Evolutionary conservation across 116 monocot genomes (phyloP), one percentile per base, ranked within the genome.

Genomic region (Cymodocea nodosa): DNA sequence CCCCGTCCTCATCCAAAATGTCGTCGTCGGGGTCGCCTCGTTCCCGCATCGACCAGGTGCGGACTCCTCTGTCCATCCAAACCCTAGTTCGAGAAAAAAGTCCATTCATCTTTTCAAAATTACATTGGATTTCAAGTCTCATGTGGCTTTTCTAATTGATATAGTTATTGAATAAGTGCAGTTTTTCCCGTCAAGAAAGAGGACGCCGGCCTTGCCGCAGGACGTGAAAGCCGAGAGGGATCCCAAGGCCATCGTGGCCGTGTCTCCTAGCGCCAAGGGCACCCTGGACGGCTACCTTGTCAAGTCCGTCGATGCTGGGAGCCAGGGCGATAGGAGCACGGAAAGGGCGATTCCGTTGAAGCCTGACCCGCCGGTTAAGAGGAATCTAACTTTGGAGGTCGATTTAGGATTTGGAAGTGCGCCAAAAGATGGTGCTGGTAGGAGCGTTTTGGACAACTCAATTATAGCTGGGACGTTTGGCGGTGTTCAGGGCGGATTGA

Each of bases 1-100:
- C 5, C 19, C 5, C 7, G 6, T 36, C 36, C 37, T 7, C 56
- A 6, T 23, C 18, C 5, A 18, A 37, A 62, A 62, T 62, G 10
- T 62, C 62, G 35, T 73, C 66, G 16, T 79, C 85, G 51, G 78
- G 71, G 17, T 77, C 86, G 25, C 75, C 84, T 81, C 80, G 78
- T 19, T 59, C 75, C 34, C 87, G 87, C 64, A 81, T 95, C 75
- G 77, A 85, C 59, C 95, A 95, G 90, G 83, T 89, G 52, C 30
- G 56, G 23, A 25, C 59, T 17, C 6, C 30, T 71, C 35, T 40
- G 25, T 19, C 12, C 36, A 51, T 30, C 30, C 17, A 69, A 76
- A 63, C 77, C 65, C 64, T 73, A 72, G 35, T 5, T 36, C 14
- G 52, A n/a, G n/a, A 3, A 30, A 37, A 36, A 20, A 22, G 20